Evolutionary conservation across 257 asterid species (phyloP).

Genomic region (Salvia splendens): DNA sequence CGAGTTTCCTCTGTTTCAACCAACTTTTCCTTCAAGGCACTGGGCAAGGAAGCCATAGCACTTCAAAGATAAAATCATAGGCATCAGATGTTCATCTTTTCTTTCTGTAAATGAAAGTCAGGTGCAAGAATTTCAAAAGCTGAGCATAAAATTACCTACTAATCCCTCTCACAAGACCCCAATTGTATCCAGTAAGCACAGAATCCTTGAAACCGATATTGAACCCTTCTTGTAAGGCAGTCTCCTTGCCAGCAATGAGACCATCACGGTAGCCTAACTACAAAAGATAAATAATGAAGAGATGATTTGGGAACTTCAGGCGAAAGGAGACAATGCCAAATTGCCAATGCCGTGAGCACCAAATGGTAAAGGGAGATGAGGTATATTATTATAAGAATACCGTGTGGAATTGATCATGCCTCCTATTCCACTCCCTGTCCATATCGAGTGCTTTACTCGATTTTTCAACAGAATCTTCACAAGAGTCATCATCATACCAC

Average conservation of each 20-base stretch:
- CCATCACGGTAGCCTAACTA: slow-evolving; percentile 99
- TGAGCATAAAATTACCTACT: slow-evolving; percentile 51
- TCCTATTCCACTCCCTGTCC: slow-evolving; percentile 81
- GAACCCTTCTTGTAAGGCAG: slow-evolving; percentile 85
- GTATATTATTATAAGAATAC: slow-evolving; percentile 45
- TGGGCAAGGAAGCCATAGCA: slow-evolving; percentile 64
- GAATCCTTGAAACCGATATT: slow-evolving; percentile 73
- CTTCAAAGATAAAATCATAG: slow-evolving; percentile 35
- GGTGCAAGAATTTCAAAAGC: background rate
- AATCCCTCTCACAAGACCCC: slow-evolving; percentile 79
- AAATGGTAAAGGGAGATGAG: slow-evolving; percentile 11
- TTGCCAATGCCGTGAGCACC: background rate
- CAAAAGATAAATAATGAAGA: slow-evolving; percentile 31
- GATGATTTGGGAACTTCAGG: background rate
- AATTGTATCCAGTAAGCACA: slow-evolving; percentile 57
- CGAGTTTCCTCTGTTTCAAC: slow-evolving; percentile 65
- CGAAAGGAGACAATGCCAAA: background rate
- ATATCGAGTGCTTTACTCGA: slow-evolving; percentile 41
- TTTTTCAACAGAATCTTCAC: slow-evolving; percentile 42
- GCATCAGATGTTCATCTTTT: background rate
- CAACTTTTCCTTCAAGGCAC: slow-evolving; percentile 54
- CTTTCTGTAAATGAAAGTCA: background rate
- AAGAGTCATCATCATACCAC: slow-evolving; percentile 69
- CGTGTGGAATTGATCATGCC: slow-evolving; percentile 73
- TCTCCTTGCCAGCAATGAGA: slow-evolving; percentile 77